Conservation (phyloP, 2,329 filamentous ascomycete genomes). For the Elsinoe necatrix region DNA sequence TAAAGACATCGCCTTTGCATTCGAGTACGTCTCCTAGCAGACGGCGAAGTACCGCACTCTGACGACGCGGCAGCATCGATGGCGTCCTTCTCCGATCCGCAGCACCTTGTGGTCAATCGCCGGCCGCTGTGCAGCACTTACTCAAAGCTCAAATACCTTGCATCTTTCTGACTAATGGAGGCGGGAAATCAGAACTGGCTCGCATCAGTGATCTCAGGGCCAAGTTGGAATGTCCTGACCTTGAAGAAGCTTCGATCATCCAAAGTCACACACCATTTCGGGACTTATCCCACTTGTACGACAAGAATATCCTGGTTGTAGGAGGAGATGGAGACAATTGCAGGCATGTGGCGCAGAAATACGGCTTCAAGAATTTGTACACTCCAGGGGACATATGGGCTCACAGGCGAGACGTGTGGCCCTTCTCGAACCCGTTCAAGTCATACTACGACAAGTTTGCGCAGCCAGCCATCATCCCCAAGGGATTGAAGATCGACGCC, state of each 20-base stretch:
- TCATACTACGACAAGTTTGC: conserved; percentile 53
- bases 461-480: conserved; percentile 44
- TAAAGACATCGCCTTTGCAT: conserved; percentile 48
- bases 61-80: conserved; percentile 57
- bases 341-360: conserved; percentile 61
- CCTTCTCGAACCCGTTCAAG: conserved; percentile 63
- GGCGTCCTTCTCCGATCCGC: conserved; percentile 85
- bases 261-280: conserved; percentile 88
- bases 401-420: conserved; percentile 68
- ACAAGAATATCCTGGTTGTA: conserved; percentile 43
- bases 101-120: conserved; percentile 68
- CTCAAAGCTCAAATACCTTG: conserved; percentile 73
- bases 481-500: conserved; percentile 69
- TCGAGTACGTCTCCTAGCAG: conserved; percentile 39
- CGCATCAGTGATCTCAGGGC: conserved; percentile 61
- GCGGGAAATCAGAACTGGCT: conserved; percentile 71
- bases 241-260: conserved; percentile 65
- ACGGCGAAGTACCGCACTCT: background rate
- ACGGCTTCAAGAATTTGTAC: conserved; percentile 74
- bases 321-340: conserved; percentile 49
- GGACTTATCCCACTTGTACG: conserved; percentile 54
- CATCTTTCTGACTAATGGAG: conserved; percentile 92
- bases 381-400: conserved; percentile 77
- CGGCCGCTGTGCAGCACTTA: conserved; percentile 63
- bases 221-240: conserved; percentile 51